Evolutionary conservation across 805 yeast genomes (phyloP), one percentile per base, ranked within the genome.

Genomic region (Metschnikowia noctiluminum): DNA sequence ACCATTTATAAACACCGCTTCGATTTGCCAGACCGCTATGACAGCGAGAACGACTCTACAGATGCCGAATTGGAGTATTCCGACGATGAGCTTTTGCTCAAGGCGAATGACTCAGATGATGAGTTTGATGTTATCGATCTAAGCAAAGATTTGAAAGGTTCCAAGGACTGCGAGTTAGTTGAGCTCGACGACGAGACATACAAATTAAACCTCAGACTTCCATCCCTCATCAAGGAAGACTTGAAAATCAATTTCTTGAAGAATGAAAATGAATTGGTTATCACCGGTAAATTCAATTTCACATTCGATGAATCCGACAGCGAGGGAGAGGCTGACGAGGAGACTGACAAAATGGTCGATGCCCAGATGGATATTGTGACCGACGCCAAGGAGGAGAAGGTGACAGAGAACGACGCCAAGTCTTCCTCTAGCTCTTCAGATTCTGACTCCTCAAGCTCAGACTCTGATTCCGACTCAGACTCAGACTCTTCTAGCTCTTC

Each of bases 81-180:
- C 28, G 70, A 65, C 38, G 68, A 65, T 43, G 49, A 43, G 21
- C 34, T 48, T 13, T 27, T 49, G 48, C 52, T 53, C 44, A 30
- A 28, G 38, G 59, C 59, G 11, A 42, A 56, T 28, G 59, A 56
- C 50, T 53, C 57, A 30, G 59, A 55, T 43, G 53, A 62, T 14
- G 71, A 66, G 40, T 55, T 60, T 42, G 68, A 63, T 41, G 59
- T 71, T 37, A 66, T 71, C 53, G 77, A 73, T 55, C 68, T 72
- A 58, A 59, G 71, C 40, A 64, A 65, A 39, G 78, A 73, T 58
- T 68, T 73, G 55, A 68, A 65, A 51, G 63, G 69, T 59, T 66
- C 73, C 37, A 72, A 72, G 52, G 78, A 73, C 59, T 72, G 74
- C 55, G 77, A 73, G 59, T 64, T 72, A 50, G 58, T 62, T 28